Evolutionary conservation across 352 stramenopile genomes (phyloP).

Genomic region (Phytophthora sansomeana): DNA sequence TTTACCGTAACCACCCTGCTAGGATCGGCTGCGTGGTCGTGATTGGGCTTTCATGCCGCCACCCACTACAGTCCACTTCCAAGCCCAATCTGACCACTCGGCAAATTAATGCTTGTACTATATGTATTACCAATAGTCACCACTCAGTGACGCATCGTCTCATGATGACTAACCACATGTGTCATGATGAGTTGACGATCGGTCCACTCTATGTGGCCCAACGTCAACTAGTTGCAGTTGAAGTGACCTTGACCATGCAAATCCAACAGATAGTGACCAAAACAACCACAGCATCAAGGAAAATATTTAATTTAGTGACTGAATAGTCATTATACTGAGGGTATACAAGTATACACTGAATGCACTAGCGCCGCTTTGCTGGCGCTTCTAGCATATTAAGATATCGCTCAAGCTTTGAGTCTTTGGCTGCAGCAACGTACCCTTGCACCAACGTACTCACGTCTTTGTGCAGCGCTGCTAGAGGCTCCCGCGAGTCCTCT

Average conservation of each 20-base stretch:
- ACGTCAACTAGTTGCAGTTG: conserved; percentile 17
- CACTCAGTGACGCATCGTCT: conserved; percentile 9
- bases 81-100: too few relatives aligned
- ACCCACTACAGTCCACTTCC: conserved; percentile 29
- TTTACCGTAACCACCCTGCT: too few relatives aligned
- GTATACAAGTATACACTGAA: too few relatives aligned
- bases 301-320: too few relatives aligned
- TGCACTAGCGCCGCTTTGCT: conserved; percentile 5
- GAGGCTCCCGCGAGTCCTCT: conserved; percentile 29
- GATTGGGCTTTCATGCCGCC: conserved; percentile 8
- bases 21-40: too few relatives aligned
- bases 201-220: too few relatives aligned
- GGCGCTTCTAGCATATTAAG: conserved; percentile 3
- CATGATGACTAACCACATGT: too few relatives aligned
- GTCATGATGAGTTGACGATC: too few relatives aligned
- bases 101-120: conserved; percentile 1
- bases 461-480: too few relatives aligned
- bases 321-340: not conserved
- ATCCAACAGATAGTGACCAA: too few relatives aligned
- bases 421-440: conserved; percentile 13
- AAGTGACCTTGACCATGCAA: conserved; percentile 19
- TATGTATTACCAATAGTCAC: conserved; percentile 13
- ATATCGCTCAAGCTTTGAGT: conserved; percentile 3
- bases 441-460: conserved; percentile 17
- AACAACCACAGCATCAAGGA: too few relatives aligned